These are phyloP conservation scores for Cryptosporidium meleagridis DNA, from an alignment of 169 alveolate species.

Conservation along the genomic window DNA sequence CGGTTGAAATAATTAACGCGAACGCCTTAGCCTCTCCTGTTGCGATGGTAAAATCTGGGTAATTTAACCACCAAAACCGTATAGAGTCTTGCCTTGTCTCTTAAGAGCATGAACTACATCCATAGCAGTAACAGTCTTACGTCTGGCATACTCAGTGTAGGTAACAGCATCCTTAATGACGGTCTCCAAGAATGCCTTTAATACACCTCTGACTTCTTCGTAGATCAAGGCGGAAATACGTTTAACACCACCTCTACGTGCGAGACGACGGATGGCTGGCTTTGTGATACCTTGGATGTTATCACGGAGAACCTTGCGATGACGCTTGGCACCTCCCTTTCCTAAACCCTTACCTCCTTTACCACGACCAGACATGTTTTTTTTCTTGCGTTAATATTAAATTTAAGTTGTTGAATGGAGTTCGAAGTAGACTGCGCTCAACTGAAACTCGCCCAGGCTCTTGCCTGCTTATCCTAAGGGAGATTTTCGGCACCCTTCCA, in stretches of 20 bases:
- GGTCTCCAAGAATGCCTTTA: slow-evolving; percentile 97
- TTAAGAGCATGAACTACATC: slow-evolving; percentile 99
- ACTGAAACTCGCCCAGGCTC: slow-evolving; percentile 18
- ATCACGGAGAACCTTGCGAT: slow-evolving; percentile 95
- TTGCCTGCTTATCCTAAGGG: slow-evolving; percentile 26
- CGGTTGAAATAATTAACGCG: slow-evolving; percentile 4
- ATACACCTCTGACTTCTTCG: slow-evolving; percentile 98
- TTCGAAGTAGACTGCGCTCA: slow-evolving; percentile 76
- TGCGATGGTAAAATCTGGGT: slow-evolving; percentile 25
- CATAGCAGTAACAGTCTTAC: slow-evolving; percentile 99
- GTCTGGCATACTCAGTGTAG: slow-evolving; percentile 99
- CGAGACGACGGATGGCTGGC: slow-evolving; percentile 99
- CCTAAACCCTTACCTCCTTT: slow-evolving; percentile 99
- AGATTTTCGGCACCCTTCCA: slow-evolving; percentile 54
- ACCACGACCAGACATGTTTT: slow-evolving; percentile 95
- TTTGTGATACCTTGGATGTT: slow-evolving; percentile 99
- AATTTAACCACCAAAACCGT: slow-evolving; percentile 99
- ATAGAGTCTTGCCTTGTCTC: slow-evolving; percentile 99
- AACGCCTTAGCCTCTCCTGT: slow-evolving; percentile 40
- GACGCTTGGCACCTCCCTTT: slow-evolving; percentile 98
- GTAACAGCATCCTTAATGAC: slow-evolving; percentile 99
- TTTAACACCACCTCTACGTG: slow-evolving; percentile 99
- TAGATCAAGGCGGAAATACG: slow-evolving; percentile 98
- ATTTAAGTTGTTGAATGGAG: slow-evolving; percentile 62
- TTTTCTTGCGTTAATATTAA: slow-evolving; percentile 46